Percentiles rank a stretch among this genome's conserved stretches.
These are phyloP conservation scores for Nicotiana benthamiana DNA, from an alignment of 257 asterid species.

Conservation along the genomic window DNA sequence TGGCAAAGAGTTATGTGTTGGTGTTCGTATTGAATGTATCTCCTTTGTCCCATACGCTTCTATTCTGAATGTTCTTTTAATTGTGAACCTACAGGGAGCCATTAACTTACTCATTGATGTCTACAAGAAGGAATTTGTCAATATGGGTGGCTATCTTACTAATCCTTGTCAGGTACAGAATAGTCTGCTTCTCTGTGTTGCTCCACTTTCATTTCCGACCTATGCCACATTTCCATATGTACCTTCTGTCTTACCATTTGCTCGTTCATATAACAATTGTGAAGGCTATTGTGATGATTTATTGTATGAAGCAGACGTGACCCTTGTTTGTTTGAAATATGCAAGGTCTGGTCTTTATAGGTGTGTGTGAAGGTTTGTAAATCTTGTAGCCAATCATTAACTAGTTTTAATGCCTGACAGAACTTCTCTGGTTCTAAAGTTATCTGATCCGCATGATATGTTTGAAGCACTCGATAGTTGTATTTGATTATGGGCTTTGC, in stretches of 20 bases:
- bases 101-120: slow-evolving; percentile 46
- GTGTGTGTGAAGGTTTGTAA: too few relatives aligned
- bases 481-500: not conserved
- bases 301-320: too few relatives aligned
- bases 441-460: not conserved
- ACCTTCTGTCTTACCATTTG: not conserved
- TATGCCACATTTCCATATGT: not conserved
- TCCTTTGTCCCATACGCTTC: not conserved
- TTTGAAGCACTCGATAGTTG: not conserved
- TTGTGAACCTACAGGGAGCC: slow-evolving; percentile 38
- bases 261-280: not conserved
- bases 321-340: too few relatives aligned
- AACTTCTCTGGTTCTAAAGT: not conserved
- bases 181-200: too few relatives aligned
- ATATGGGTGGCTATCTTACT: slow-evolving; percentile 61
- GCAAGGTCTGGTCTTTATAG: too few relatives aligned
- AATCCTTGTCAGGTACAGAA: slow-evolving; percentile 35
- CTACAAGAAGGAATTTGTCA: slow-evolving; percentile 46
- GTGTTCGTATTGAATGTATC: not conserved
- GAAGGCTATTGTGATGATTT: too few relatives aligned
- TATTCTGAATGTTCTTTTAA: not conserved
- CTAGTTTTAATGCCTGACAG: not conserved
- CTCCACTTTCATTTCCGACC: too few relatives aligned
- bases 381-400: too few relatives aligned
- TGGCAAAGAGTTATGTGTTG: too few relatives aligned